Percentiles rank a stretch among this genome's conserved stretches.
These are phyloP conservation scores for Calamus simplicifolius DNA, from an alignment of 176 grass and related monocot species.

Conservation along the genomic window DNA sequence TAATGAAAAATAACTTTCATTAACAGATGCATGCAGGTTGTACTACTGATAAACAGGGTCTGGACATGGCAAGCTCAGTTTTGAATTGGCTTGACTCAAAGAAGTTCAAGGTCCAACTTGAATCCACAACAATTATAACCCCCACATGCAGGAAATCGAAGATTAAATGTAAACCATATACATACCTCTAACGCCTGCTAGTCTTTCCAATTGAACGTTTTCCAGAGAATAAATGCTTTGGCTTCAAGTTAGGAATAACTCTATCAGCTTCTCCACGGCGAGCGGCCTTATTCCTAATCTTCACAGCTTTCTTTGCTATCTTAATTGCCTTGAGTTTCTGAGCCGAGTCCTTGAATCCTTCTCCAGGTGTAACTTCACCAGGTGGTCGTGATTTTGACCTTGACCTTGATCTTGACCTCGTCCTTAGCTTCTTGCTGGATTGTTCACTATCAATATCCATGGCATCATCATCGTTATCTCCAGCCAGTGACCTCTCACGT, in stretches of 20 bases:
- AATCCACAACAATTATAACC: too few relatives aligned
- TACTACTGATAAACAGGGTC: too few relatives aligned
- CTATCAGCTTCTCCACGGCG: conserved; percentile 72
- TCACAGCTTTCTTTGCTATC: conserved; percentile 36
- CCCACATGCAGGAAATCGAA: too few relatives aligned
- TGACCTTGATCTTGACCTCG: conserved; percentile 37
- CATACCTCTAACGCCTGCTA: conserved; percentile 37
- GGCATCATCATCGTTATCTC: conserved; percentile 21
- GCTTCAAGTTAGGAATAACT: conserved; percentile 72
- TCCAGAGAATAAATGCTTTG: conserved; percentile 88
- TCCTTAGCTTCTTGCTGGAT: conserved; percentile 44
- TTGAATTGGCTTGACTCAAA: too few relatives aligned
- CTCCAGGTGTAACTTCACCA: conserved; percentile 47
- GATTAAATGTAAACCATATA: background rate
- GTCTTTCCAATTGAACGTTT: conserved; percentile 67
- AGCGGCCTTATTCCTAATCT: conserved; percentile 72
- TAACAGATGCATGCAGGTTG: too few relatives aligned
- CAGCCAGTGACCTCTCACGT: conserved; percentile 44
- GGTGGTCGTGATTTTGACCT: conserved; percentile 31
- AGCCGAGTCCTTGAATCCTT: conserved; percentile 51
- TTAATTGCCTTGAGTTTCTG: conserved; percentile 66
- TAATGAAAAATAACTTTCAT: too few relatives aligned
- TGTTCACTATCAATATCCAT: conserved; percentile 59
- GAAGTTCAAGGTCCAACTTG: too few relatives aligned
- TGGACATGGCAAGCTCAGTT: too few relatives aligned